A percentile compares a stretch with the other conserved stretches of the same genome.
phyloP scores from a whole-genome alignment of 345 rosid genomes.

The Linum tenue region DNA sequence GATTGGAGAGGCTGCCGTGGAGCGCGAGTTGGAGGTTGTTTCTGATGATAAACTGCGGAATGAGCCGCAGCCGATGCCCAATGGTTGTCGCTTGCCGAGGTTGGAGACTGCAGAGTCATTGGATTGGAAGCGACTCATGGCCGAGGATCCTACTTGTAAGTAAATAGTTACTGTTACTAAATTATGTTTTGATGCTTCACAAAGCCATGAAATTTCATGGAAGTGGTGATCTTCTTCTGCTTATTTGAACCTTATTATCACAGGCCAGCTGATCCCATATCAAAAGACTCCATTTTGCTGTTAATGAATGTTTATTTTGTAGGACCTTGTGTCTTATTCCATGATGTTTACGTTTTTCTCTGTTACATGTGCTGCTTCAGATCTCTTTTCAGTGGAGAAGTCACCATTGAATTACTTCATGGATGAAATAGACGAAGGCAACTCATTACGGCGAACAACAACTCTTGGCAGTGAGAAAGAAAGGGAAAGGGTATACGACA shows the following conservation, averaged over 20 bases:
- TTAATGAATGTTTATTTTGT: background rate
- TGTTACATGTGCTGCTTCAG: slow-evolving; percentile 21
- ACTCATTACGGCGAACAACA: slow-evolving; percentile 69
- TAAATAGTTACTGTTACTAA: background rate
- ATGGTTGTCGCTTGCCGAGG: background rate
- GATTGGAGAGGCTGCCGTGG: background rate
- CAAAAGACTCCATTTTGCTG: background rate
- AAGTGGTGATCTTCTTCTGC: background rate
- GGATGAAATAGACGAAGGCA: slow-evolving; percentile 67
- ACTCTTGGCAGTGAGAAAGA: slow-evolving; percentile 63
- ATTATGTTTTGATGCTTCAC: background rate
- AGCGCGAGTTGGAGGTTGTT: background rate
- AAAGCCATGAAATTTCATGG: too few relatives aligned
- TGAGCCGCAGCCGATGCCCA: background rate
- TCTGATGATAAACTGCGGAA: background rate
- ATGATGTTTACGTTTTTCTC: background rate
- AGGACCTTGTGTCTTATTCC: background rate
- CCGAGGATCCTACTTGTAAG: slow-evolving; percentile 4
- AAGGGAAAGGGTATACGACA: slow-evolving; percentile 90
- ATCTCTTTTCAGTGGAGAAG: slow-evolving; percentile 43
- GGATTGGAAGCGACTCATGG: slow-evolving; percentile 5
- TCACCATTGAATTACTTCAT: slow-evolving; percentile 71
- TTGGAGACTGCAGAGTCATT: slow-evolving; percentile 1
- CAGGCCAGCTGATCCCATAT: background rate
- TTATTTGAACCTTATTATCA: background rate